phyloP scores from a whole-genome alignment of 768 basidiomycete genomes.

The Psilocybe azurescens region DNA sequence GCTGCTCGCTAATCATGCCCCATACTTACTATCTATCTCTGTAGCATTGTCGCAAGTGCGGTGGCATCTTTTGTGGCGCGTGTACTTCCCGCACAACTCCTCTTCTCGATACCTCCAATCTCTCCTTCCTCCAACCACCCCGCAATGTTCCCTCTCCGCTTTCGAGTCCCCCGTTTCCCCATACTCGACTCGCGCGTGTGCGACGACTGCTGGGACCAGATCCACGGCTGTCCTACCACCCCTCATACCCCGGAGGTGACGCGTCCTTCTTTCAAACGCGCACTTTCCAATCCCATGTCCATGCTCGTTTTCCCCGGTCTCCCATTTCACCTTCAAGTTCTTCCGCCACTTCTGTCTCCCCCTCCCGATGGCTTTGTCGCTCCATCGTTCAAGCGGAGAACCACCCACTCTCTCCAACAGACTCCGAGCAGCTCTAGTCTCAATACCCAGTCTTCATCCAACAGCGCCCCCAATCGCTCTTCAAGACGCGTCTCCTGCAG shows the following conservation, averaged over 20 bases:
- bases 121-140: constrained; percentile 75
- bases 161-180: constrained; percentile 63
- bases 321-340: constrained; percentile 30
- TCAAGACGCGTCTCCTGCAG: constrained; percentile 36
- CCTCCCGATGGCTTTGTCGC: constrained; percentile 25
- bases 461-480: constrained; percentile 27
- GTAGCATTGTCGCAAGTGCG: constrained; percentile 86
- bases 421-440: constrained; percentile 40
- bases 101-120: constrained; percentile 75
- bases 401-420: constrained; percentile 33
- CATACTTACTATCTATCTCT: constrained; percentile 11
- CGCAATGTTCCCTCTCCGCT: constrained; percentile 57
- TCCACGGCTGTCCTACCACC: constrained; percentile 59
- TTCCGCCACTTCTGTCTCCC: constrained; percentile 26
- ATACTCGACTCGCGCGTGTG: constrained; percentile 68
- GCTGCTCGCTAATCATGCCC: constrained; percentile 13
- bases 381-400: constrained; percentile 32
- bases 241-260: constrained; percentile 44
- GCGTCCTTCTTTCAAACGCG: constrained; percentile 39
- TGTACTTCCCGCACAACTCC: constrained; percentile 66
- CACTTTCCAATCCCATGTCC: constrained; percentile 44
- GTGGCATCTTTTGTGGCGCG: constrained; percentile 72
- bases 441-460: constrained; percentile 37
- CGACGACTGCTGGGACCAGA: constrained; percentile 77
- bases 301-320: constrained; percentile 41